Evolutionary conservation across 306 rosid genomes (phyloP).

Genomic region (Astragalus glycyphyllos): DNA sequence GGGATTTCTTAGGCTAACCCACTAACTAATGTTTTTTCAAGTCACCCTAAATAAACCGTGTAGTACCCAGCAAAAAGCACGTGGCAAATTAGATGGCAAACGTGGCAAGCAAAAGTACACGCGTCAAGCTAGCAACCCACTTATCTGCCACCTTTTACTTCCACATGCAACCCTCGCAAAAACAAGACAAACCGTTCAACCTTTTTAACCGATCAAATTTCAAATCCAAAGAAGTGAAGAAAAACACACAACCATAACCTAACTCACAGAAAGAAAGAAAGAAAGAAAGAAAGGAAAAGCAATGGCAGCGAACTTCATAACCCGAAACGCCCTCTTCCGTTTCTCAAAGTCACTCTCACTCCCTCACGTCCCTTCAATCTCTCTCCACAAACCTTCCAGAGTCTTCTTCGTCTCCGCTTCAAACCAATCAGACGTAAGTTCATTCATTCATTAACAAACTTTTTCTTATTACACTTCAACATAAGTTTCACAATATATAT

Average conservation of each 20-base stretch:
- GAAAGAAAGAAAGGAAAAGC: conserved; percentile 31
- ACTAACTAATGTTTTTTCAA: background rate
- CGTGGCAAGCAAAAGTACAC: conserved; percentile 24
- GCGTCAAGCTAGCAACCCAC: conserved; percentile 22
- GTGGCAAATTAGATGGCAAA: background rate
- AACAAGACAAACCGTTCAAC: background rate
- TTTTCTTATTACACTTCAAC: background rate
- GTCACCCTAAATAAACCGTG: background rate
- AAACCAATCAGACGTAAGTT: conserved; percentile 55
- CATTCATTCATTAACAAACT: background rate
- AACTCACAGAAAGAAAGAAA: background rate
- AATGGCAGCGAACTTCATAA: conserved; percentile 58
- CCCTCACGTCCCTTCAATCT: conserved; percentile 46
- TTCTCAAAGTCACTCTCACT: conserved; percentile 64
- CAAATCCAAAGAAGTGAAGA: background rate
- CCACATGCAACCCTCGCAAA: conserved; percentile 4
- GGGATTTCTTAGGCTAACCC: too few relatives aligned
- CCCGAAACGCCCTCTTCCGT: conserved; percentile 54
- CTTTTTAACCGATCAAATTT: conserved; percentile 21
- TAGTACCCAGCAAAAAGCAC: conserved; percentile 9
- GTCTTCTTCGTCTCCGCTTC: conserved; percentile 59
- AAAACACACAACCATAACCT: background rate
- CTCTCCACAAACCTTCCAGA: conserved; percentile 53
- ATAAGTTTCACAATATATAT: background rate
- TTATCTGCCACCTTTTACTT: conserved; percentile 31